Conservation (phyloP, 1,139 yeast genomes). For the Saccharomyces hybrid region DNA sequence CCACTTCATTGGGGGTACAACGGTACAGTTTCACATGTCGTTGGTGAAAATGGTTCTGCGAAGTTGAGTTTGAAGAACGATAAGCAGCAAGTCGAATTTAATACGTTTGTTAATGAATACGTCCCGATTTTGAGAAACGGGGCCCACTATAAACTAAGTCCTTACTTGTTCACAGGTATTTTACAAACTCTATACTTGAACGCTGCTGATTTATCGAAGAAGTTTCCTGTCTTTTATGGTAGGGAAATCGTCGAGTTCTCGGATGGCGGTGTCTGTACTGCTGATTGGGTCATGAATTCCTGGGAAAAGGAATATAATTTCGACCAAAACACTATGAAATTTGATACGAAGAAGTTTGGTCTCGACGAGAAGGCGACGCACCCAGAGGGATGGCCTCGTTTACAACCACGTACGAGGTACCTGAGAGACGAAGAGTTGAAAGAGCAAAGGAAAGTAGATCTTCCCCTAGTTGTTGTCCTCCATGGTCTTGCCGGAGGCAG, state of each 20-base stretch:
- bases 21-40: constrained; percentile 35
- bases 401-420: constrained; percentile 74
- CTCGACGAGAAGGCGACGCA: constrained; percentile 46
- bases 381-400: constrained; percentile 62
- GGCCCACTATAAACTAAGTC: constrained; percentile 49
- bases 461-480: constrained; percentile 60
- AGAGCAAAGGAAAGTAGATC: constrained; percentile 34
- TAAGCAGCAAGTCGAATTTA: constrained; percentile 25
- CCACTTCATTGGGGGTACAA: constrained; percentile 37
- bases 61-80: constrained; percentile 35
- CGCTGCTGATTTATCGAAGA: constrained; percentile 44
- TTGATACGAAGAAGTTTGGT: constrained; percentile 41
- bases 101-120: constrained; percentile 36
- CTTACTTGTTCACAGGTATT: constrained; percentile 62
- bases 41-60: constrained; percentile 34
- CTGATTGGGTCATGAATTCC: constrained; percentile 60
- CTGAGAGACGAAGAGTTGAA: constrained; percentile 46
- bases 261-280: constrained; percentile 64
- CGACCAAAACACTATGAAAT: constrained; percentile 11
- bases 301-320: constrained; percentile 36
- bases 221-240: constrained; percentile 62
- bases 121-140: constrained; percentile 44
- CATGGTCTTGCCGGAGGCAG: constrained; percentile 94
- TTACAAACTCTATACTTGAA: constrained; percentile 68
- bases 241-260: constrained; percentile 56